Evolutionary conservation across 2,329 filamentous ascomycete genomes (phyloP).

Genomic region (Fusarium penzigii): DNA sequence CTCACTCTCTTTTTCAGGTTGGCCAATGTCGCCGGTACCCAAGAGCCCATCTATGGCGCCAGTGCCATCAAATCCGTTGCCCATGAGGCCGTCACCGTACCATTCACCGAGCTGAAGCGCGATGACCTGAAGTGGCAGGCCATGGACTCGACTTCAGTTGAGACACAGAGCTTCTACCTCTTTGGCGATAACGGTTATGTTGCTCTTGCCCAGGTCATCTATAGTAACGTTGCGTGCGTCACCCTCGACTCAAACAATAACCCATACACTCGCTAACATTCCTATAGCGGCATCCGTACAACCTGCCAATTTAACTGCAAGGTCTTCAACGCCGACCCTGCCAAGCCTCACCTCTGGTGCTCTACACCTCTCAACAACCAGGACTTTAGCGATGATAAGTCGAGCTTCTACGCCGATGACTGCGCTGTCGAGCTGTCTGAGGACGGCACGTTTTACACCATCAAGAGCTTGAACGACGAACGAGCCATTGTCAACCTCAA

Average conservation of each 20-base stretch:
- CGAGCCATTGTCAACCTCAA: constrained; percentile 83
- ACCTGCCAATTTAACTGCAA: constrained; percentile 95
- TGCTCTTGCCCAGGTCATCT: constrained; percentile 87
- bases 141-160: constrained; percentile 83
- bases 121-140: constrained; percentile 81
- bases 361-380: constrained; percentile 77
- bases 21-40: constrained; percentile 86
- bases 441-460: constrained; percentile 77
- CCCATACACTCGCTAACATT: background rate
- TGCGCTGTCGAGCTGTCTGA: constrained; percentile 83
- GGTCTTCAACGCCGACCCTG: constrained; percentile 75
- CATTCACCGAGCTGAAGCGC: constrained; percentile 77
- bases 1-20: constrained; percentile 45
- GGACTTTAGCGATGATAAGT: constrained; percentile 82
- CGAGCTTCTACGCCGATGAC: constrained; percentile 82
- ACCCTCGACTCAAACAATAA: too few relatives aligned
- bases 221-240: constrained; percentile 91
- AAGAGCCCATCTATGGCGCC: constrained; percentile 94
- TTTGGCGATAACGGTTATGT: constrained; percentile 75
- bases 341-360: constrained; percentile 79
- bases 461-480: constrained; percentile 87
- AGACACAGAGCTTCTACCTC: constrained; percentile 95
- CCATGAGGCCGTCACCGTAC: constrained; percentile 73
- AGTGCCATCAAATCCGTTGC: constrained; percentile 84
- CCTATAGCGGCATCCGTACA: constrained; percentile 75